These are phyloP conservation scores for Microsporum audouinii DNA, from an alignment of 2,329 filamentous ascomycete genomes.

Conservation along the genomic window DNA sequence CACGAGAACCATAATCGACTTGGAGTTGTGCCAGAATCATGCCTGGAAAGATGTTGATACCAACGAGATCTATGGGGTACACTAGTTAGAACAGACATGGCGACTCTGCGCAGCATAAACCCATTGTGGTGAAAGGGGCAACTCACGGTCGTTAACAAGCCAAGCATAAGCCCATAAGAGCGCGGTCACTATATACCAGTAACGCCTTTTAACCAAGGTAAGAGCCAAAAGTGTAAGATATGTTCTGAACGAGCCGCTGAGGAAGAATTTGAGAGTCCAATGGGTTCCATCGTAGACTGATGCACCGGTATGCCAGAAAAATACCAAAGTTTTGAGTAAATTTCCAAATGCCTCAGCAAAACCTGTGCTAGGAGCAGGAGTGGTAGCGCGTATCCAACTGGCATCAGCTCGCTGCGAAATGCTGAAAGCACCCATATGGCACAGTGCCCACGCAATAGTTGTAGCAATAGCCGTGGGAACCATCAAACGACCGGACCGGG, in stretches of 20 bases:
- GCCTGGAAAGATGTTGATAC: constrained; percentile 20
- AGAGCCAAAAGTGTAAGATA: constrained; percentile 35
- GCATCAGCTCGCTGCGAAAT: constrained; percentile 18
- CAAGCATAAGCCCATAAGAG: constrained; percentile 32
- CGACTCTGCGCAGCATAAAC: too few species aligned
- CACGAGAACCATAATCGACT: constrained; percentile 16
- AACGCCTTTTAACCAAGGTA: constrained; percentile 27
- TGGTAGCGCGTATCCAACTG: constrained; percentile 17
- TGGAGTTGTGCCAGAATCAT: constrained; percentile 21
- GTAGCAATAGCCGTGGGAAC: constrained; percentile 18
- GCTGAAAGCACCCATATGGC: constrained; percentile 17
- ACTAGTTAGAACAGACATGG: constrained; percentile 3
- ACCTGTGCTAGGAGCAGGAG: constrained; percentile 11
- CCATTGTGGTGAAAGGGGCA: background rate
- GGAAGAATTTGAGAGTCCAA: constrained; percentile 34
- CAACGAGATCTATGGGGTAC: constrained; percentile 15
- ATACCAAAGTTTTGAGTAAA: constrained; percentile 14
- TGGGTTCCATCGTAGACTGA: constrained; percentile 34
- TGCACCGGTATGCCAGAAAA: constrained; percentile 30
- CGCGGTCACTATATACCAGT: constrained; percentile 25
- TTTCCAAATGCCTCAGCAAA: constrained; percentile 13
- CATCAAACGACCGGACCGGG: constrained; percentile 17
- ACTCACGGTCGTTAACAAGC: constrained; percentile 19
- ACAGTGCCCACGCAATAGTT: constrained; percentile 18
- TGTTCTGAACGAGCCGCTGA: constrained; percentile 33